Base-by-base conservation (phyloP, 1,284 basidiomycete species). In the Boletus smithii region DNA sequence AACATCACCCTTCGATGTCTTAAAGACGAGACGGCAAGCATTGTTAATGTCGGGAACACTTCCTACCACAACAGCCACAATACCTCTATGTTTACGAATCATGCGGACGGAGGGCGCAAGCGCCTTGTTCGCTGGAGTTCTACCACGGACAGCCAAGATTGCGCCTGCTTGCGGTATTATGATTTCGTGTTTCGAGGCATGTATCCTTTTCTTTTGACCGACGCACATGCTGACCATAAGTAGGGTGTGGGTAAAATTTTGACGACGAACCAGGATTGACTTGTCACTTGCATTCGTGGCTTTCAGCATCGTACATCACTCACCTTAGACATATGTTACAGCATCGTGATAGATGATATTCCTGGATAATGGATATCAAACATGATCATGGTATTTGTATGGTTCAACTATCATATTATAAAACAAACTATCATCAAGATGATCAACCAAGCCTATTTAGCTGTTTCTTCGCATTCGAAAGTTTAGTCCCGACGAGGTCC, bases 81-180 rank as follows among this genome's bases (percentile, higher is more conserved):
- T 90, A 48, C 75, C 80, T 7, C 69, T 94, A 5, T 69, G 91
- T 29, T 53, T 77, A 38, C 77, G 85, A 46, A 88, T 99, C 33
- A 61, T 91, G 23, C 77, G 75, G 42, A 85, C 77, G 6, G 97
- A 99, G 67, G 95, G 95, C 0, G 53, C 74, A 11, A 66, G 74
- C 6, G 90, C 91, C 2, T 70, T 98, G 31, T 97, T 91, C 66
- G 84, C 89, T 32, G 95, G 95, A 0, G 71, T 94, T 31, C 73
- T 85, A 4, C 95, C 97, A 27, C 81, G 95, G 29, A 84, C 95
- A 44, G 92, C 85, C 24, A 99, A 99, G 70, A 94, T 98, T 54
- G 95, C 94, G 4, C 97, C 97, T n/a, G 95, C 97, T 22, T 99
- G 97, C 69, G 95, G 95, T 24, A 88, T 95, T 54, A 95, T 95